Base-by-base conservation (phyloP, 495 filamentous ascomycete genomes). In the Penicillium chermesinum region DNA sequence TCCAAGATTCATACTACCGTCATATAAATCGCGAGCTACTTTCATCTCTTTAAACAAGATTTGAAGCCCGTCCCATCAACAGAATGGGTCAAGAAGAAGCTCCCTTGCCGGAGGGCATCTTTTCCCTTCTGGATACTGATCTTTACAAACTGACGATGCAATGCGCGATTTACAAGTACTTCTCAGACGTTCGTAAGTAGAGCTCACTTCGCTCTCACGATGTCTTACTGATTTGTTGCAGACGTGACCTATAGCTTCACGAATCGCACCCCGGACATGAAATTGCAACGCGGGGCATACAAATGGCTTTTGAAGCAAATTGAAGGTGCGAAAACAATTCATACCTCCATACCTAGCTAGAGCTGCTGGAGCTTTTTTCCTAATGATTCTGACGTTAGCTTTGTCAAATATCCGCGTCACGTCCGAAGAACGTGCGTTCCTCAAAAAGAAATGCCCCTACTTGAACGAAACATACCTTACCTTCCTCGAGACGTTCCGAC, bases 61-160 rank as follows among this genome's bases (percentile, higher is more conserved):
- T n/a, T n/a, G n/a, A n/a, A 17, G 15, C 22, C 41, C 14, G n/a
- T 16, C 21, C n/a, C 18, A 40, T 25, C 48, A 43, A 7, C 50
- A 65, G 10, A 46, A 70, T 73, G 69, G 53, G 44, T 50, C 53
- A 66, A 41, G 51, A 61, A 36, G 54, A 22, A n/a, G 49, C 58
- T 44, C 47, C 65, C 55, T 50, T 58, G 33, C 75, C 79, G n/a
- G 77, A 80, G 55, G 91, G 89, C 32, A 82, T 97, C 59, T 85
- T 80, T 65, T 96, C 93, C 49, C 84, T 98, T 50, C 80, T 98
- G 33, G 93, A 98, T 63, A 98, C 93, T 1, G 93, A 98, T 73
- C 75, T 98, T 35, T 98, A 98, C 77, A 98, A 98, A 68, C 67
- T 98, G 60, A 98, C 93, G 8, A 98, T 98, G 93, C 93, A 98